A percentile compares a stretch with the other conserved stretches of the same genome.
Conservation (phyloP, 1,139 yeast species). For the Taiozyma onychis region DNA sequence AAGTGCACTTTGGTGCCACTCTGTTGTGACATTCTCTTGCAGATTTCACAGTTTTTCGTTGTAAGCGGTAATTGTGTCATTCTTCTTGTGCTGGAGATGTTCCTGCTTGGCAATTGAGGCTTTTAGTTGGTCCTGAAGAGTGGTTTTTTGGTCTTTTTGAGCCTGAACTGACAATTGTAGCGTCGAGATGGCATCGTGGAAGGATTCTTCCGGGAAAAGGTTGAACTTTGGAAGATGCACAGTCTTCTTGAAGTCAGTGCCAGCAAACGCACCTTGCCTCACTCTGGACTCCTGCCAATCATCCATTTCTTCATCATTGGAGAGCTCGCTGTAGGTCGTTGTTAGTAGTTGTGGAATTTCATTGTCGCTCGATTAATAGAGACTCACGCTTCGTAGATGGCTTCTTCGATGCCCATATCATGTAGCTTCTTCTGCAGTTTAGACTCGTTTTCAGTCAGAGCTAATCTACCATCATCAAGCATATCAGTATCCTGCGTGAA, state of each 20-base stretch:
- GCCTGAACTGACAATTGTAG: not conserved
- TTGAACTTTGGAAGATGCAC: conserved; percentile 7
- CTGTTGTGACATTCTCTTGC: no score
- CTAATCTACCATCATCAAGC: conserved; percentile 31
- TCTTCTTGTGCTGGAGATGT: not conserved
- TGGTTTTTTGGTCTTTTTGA: not conserved
- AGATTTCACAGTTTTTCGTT: not conserved
- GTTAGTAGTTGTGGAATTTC: conserved; percentile 25
- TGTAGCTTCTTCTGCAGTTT: conserved; percentile 21
- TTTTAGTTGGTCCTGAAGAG: not conserved
- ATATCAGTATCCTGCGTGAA: conserved; percentile 24
- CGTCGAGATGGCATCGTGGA: not conserved
- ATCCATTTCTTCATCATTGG: conserved; percentile 25
- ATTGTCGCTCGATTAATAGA: conserved; percentile 8
- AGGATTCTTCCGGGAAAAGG: conserved; percentile 2
- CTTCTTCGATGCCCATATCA: conserved; percentile 35
- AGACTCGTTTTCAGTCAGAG: conserved; percentile 26
- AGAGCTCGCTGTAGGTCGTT: conserved; percentile 25
- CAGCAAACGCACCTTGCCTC: conserved; percentile 8
- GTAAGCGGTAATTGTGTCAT: not conserved
- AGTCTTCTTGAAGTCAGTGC: not conserved
- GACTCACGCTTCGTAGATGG: conserved; percentile 30
- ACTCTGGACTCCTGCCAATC: conserved; percentile 21
- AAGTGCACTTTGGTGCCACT: no score
- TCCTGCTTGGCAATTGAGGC: not conserved